Evolutionary conservation across 345 rosid genomes (phyloP).

Genomic region (Bruguiera sexangula): DNA sequence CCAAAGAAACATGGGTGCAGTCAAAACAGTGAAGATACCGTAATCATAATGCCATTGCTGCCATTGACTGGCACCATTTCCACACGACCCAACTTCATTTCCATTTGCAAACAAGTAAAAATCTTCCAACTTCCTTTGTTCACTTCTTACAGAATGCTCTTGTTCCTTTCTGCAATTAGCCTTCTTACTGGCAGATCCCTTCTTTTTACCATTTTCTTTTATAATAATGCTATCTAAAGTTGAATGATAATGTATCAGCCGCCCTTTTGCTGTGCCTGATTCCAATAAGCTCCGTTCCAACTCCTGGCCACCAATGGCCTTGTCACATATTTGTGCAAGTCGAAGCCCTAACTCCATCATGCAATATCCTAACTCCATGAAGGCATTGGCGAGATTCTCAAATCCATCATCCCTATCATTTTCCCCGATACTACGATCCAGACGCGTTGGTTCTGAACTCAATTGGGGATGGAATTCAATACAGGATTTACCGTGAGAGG

Average conservation of each 20-base stretch:
- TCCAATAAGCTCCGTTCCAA: slow-evolving; percentile 66
- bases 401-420: slow-evolving; percentile 37
- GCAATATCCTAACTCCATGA: slow-evolving; percentile 64
- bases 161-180: slow-evolving; percentile 17
- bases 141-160: slow-evolving; percentile 13
- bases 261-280: slow-evolving; percentile 75
- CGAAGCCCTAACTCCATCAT: slow-evolving; percentile 77
- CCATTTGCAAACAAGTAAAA: slow-evolving; percentile 19
- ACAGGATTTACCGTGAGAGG: slow-evolving; percentile 19
- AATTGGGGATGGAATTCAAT: neutral
- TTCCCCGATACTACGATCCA: slow-evolving; percentile 15
- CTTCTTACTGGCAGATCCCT: slow-evolving; percentile 25
- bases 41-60: slow-evolving; percentile 98
- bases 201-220: slow-evolving; percentile 34
- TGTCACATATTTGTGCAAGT: slow-evolving; percentile 69
- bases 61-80: slow-evolving; percentile 48
- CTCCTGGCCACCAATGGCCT: slow-evolving; percentile 62
- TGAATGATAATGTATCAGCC: slow-evolving; percentile 89
- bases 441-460: slow-evolving; percentile 17
- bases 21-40: slow-evolving; percentile 81
- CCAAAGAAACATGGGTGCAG: slow-evolving; percentile 69
- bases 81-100: slow-evolving; percentile 20
- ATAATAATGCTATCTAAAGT: slow-evolving; percentile 40
- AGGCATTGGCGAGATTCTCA: slow-evolving; percentile 42
- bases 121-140: slow-evolving; percentile 18